Conservation (phyloP, 352 stramenopile genomes). For the Phytophthora litchii region DNA sequence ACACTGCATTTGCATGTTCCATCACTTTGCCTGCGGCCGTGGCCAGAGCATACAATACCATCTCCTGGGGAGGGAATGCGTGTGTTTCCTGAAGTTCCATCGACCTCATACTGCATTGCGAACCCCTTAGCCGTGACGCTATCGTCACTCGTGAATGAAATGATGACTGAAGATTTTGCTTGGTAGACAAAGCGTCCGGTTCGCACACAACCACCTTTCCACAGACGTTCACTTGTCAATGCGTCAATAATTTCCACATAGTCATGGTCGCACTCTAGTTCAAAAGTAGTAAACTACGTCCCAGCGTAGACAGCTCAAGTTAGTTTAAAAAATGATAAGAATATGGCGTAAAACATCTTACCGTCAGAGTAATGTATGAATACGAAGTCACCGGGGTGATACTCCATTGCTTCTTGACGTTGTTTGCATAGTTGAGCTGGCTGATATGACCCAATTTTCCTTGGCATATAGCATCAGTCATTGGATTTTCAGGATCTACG, state of each 20-base stretch:
- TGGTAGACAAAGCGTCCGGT: conserved; percentile 48
- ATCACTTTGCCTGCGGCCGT: conserved; percentile 35
- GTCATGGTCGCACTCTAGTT: conserved; percentile 78
- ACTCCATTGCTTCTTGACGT: conserved; percentile 38
- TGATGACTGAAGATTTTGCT: conserved; percentile 27
- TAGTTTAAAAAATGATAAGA: too few relatives aligned
- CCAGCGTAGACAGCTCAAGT: too few relatives aligned
- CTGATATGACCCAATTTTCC: conserved; percentile 32
- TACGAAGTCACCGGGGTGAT: conserved; percentile 36
- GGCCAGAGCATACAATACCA: conserved; percentile 39
- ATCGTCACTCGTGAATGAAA: conserved; percentile 53
- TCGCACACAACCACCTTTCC: conserved; percentile 60
- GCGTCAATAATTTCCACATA: conserved; percentile 47
- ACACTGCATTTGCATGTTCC: conserved; percentile 62
- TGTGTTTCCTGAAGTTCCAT: conserved; percentile 20
- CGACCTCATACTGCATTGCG: conserved; percentile 48
- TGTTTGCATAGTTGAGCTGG: conserved; percentile 44
- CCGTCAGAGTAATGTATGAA: conserved; percentile 38
- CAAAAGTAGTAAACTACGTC: conserved; percentile 42
- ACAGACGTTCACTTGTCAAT: conserved; percentile 37
- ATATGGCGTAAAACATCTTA: conserved; percentile 9
- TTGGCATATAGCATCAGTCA: conserved; percentile 29
- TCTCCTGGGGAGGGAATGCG: conserved; percentile 44
- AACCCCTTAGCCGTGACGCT: conserved; percentile 52
- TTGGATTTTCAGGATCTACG: conserved; percentile 7